A percentile compares a stretch with the other conserved stretches of the same genome.
Evolutionary conservation across 805 yeast species (phyloP).

Genomic region (Suhomyces emberorum): DNA sequence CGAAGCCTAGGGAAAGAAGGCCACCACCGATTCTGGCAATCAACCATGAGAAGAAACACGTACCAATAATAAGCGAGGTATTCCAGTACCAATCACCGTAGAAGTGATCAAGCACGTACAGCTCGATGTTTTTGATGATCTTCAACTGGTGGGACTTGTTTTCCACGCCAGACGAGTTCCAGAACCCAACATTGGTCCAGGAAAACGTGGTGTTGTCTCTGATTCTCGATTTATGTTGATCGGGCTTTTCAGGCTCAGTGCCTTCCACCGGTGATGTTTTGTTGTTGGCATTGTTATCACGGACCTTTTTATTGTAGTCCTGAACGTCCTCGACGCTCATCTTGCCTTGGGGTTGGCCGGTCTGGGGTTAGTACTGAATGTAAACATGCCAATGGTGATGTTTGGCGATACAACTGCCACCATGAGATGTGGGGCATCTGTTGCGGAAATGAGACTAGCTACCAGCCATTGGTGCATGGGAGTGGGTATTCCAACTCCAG

Average conservation of each 20-base stretch:
- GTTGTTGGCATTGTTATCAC: slow-evolving; percentile 8
- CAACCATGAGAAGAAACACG: slow-evolving; percentile 70
- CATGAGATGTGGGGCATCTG: background rate
- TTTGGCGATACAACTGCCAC: background rate
- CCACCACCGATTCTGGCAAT: slow-evolving; percentile 64
- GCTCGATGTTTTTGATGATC: slow-evolving; percentile 41
- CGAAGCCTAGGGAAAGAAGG: slow-evolving; percentile 56
- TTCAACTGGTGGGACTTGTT: slow-evolving; percentile 27
- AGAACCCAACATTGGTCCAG: slow-evolving; percentile 40
- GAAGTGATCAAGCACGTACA: slow-evolving; percentile 64
- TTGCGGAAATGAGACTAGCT: too few relatives aligned
- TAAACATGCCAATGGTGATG: background rate
- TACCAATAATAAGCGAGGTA: slow-evolving; percentile 59
- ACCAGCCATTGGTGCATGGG: too few relatives aligned
- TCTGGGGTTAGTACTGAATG: background rate
- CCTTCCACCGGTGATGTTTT: slow-evolving; percentile 18
- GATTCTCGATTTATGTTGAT: slow-evolving; percentile 17
- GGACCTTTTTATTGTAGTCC: slow-evolving; percentile 13
- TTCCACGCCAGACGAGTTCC: slow-evolving; percentile 21
- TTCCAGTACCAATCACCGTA: slow-evolving; percentile 74
- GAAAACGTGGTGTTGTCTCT: slow-evolving; percentile 33
- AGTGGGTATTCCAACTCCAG: too few relatives aligned
- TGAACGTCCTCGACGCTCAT: slow-evolving; percentile 10
- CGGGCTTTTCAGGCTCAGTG: slow-evolving; percentile 5
- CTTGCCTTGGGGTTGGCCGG: slow-evolving; percentile 1